Evolutionary conservation across 768 basidiomycete species (phyloP).

Genomic region (Naganishia vishniacii): DNA sequence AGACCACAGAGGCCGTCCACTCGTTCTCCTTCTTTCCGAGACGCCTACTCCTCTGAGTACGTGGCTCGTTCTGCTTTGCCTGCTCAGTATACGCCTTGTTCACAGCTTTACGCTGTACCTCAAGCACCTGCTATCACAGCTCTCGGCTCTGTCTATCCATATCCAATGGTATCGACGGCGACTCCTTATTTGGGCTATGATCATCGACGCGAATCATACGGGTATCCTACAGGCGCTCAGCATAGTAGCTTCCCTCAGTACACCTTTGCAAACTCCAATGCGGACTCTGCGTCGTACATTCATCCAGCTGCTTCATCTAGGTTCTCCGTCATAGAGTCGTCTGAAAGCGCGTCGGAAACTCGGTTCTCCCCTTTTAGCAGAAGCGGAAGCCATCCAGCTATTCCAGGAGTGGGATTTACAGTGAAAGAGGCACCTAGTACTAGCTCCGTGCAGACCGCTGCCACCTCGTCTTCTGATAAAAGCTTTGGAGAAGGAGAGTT

Average conservation of each 20-base stretch:
- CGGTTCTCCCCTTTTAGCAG: conserved; percentile 17
- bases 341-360: conserved; percentile 11
- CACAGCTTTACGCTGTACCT: background rate
- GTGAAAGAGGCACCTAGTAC: background rate
- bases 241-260: background rate
- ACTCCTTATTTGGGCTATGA: background rate
- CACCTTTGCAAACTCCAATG: background rate
- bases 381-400: conserved; percentile 10
- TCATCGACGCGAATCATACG: background rate
- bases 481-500: background rate
- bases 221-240: background rate
- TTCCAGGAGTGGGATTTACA: background rate
- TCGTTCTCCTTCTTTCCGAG: background rate
- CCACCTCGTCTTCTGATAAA: background rate
- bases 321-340: conserved; percentile 2
- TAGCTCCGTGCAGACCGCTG: background rate
- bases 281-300: background rate
- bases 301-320: conserved; percentile 10
- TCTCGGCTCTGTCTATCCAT: background rate
- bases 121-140: background rate
- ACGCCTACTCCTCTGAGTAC: background rate
- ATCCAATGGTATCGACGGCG: background rate
- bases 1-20: background rate
- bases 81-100: background rate
- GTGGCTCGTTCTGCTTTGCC: background rate